Base-by-base conservation (phyloP, 345 rosid genomes). In the Populus nigra region DNA sequence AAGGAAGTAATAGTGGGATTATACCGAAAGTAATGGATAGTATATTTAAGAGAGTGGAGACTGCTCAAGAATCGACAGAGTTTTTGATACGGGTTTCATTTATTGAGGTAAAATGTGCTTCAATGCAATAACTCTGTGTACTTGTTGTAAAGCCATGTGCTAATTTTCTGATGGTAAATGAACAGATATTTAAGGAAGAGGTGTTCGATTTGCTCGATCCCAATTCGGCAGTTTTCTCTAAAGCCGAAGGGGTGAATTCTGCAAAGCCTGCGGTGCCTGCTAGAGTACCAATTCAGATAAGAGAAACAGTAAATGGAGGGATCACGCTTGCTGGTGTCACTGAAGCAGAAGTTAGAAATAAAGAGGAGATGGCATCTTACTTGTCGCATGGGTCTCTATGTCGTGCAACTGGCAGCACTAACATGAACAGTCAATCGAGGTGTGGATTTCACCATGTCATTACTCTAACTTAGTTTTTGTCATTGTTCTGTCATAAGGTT, bases 341-440 rank as follows among this genome's bases (percentile, higher is more conserved):
- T 49, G 97, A 94, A 78, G 88, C 97, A 10, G 98, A 96, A 87
- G 98, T 94, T 53, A 87, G 86, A 75, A 88, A 87, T 9, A 94
- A 90, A 79, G 98, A 92, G 82, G 99, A 96, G 85, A 96, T 96
- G 99, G 89, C 90, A 3, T 89, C 90, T 0, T 88, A 78, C 82
- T 76, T 96, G 59, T 89, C 90, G 0, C 84, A 93, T 15, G 99
- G 99, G 73, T 96, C 99, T 59, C 66, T 91, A 76, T 35, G 88
- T 65, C 97, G 98, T 65, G 99, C 99, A 29, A 96, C 99, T 72
- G 99, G 87, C 20, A 96, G 99, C 78, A 96, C 99, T 16, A 94
- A 94, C 65, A 96, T 96, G 99, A 94, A 96, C 78, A 96, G 93
- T 78, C 99, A 94, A 78, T 96, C 99, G 17, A 96, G 99, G 99